Percentiles rank a stretch among this genome's conserved stretches.
Conservation (phyloP, 805 yeast species). For the Wickerhamomyces chaumierensis region DNA sequence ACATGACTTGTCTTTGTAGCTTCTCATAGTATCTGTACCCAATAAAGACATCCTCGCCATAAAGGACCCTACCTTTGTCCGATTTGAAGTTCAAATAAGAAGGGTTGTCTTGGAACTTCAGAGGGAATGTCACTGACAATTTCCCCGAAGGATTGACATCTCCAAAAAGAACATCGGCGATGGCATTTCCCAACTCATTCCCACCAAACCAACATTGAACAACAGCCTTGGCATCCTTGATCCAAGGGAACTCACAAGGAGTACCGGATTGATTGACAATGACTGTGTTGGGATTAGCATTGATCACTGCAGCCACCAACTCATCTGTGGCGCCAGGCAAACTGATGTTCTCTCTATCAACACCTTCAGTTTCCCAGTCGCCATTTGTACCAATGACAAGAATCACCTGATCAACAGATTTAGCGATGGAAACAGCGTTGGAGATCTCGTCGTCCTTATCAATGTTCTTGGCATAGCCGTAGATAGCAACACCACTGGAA, state of each 20-base stretch:
- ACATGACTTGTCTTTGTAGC: slow-evolving; percentile 32
- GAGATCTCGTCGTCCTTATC: slow-evolving; percentile 21
- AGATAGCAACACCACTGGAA: slow-evolving; percentile 23
- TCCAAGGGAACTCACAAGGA: slow-evolving; percentile 52
- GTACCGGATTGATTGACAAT: slow-evolving; percentile 53
- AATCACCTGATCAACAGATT: slow-evolving; percentile 37
- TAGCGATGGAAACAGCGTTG: slow-evolving; percentile 36
- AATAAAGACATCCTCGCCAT: slow-evolving; percentile 57
- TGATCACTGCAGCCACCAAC: slow-evolving; percentile 33
- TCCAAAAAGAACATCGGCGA: slow-evolving; percentile 47
- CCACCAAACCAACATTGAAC: slow-evolving; percentile 54
- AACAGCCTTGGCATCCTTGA: slow-evolving; percentile 30
- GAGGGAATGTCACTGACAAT: slow-evolving; percentile 44
- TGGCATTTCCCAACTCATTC: slow-evolving; percentile 46
- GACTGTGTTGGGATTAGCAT: slow-evolving; percentile 39
- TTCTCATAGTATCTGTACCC: slow-evolving; percentile 52
- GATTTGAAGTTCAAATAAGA: slow-evolving; percentile 40
- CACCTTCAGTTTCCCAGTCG: slow-evolving; percentile 56
- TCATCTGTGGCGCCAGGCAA: slow-evolving; percentile 39
- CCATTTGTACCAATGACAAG: slow-evolving; percentile 39
- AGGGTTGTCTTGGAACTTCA: slow-evolving; percentile 40
- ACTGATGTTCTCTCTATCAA: slow-evolving; percentile 39
- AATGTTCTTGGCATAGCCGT: slow-evolving; percentile 22
- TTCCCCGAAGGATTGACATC: slow-evolving; percentile 53
- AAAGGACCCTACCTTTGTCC: slow-evolving; percentile 39